Evolutionary conservation across 116 monocot species (phyloP), one percentile per base, ranked within the genome.

Genomic region (Trichopus zeylanicus): DNA sequence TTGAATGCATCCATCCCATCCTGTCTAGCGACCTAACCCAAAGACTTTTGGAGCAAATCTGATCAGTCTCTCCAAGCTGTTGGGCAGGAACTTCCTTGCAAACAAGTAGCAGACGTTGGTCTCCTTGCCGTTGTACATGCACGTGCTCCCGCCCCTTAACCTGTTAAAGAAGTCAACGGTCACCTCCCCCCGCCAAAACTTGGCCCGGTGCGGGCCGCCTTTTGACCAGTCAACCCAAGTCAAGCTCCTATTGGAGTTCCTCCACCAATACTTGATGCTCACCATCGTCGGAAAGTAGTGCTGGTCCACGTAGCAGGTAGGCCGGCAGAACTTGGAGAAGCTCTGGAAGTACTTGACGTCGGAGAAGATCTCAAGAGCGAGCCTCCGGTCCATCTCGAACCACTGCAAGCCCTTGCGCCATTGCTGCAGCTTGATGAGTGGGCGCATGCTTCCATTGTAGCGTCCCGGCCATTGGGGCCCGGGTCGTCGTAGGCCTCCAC

Each of bases 371-470:
- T 77, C 65, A 0, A 75, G 0, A 20, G 86, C 81, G 2, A 86
- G 74, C 12, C 20, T 16, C 0, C 86, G 67, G 51, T 86, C 78
- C 20, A 78, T 55, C 31, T 78, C 77, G 47, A 86, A 85, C 80
- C 80, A 85, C 60, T 85, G 85, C 1, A 80, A 80, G 1, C 85
- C 85, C 59, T 85, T 85, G 11, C 78, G 70, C 86, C 86, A 86
- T 12, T 86, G 65, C 5, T 57, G 8, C 1, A 31, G 51, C 26
- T 0, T 34, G 19, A 86, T 65, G 1, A 8, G 18, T 8, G 77
- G 81, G 0, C 7, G 11, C 74, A 77, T 70, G 5, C n/a, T 19
- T 1, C 4, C 0, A 16, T 24, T 56, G 56, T 77, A 81, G 0
- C 74, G 73, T n/a, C 71, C 70, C 0, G 68, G 80, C 19, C 70